phyloP scores from a whole-genome alignment of 305 asterid genomes.

The Fraxinus velutina region DNA sequence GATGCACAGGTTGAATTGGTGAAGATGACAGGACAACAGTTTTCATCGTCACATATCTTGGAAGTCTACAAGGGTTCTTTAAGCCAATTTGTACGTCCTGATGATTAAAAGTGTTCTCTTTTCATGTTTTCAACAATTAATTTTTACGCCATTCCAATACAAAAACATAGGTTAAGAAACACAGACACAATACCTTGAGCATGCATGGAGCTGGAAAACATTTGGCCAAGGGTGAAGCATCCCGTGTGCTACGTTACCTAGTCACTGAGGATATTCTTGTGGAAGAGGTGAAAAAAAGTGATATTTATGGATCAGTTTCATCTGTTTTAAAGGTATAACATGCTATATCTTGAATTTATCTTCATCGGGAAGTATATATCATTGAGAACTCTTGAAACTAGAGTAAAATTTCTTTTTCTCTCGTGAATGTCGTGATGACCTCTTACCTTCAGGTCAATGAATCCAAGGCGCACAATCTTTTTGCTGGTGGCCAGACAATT shows the following conservation, averaged over 20 bases:
- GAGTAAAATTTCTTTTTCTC: background rate
- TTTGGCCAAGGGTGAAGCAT: constrained; percentile 79
- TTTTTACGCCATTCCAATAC: constrained; percentile 24
- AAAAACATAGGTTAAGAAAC: constrained; percentile 80
- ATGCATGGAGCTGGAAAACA: constrained; percentile 97
- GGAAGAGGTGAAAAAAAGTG: constrained; percentile 88
- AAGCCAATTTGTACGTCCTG: constrained; percentile 75
- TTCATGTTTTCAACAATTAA: constrained; percentile 24
- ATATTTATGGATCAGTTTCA: constrained; percentile 78
- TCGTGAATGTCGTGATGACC: background rate
- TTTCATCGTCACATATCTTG: constrained; percentile 83
- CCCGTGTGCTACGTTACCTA: constrained; percentile 85
- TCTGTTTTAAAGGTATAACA: constrained; percentile 72
- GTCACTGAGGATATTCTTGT: constrained; percentile 77
- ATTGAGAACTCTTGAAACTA: background rate
- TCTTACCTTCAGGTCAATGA: constrained; percentile 62
- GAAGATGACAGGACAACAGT: constrained; percentile 68
- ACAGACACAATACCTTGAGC: constrained; percentile 65
- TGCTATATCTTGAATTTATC: background rate
- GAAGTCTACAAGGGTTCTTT: constrained; percentile 96
- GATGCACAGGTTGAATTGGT: constrained; percentile 77
- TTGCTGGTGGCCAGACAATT: constrained; percentile 55
- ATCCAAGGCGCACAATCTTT: constrained; percentile 57
- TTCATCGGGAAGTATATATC: constrained; percentile 9
- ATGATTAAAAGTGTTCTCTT: constrained; percentile 22